Evolutionary conservation across 805 yeast species (phyloP).

Genomic region (Yarrowia deformans): DNA sequence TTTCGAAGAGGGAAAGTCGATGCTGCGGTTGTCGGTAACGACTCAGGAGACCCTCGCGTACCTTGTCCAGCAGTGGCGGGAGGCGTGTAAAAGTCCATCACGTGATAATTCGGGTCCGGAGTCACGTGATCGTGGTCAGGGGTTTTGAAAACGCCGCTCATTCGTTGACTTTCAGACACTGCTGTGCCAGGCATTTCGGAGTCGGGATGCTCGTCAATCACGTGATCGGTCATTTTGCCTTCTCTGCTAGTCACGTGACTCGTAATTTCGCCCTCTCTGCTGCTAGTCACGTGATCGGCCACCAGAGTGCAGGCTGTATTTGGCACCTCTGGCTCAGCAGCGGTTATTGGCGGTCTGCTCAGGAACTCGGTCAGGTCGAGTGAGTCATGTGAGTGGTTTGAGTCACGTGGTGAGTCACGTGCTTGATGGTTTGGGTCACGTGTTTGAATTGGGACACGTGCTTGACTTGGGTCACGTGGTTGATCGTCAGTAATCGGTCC

Average conservation of each 20-base stretch:
- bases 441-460: background rate
- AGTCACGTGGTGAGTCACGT: background rate
- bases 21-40: background rate
- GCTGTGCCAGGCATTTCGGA: no score
- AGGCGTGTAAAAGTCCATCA: background rate
- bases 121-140: background rate
- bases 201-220: no score
- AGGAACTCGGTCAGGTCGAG: slow-evolving; percentile 5
- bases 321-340: background rate
- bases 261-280: background rate
- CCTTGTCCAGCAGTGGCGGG: background rate
- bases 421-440: background rate
- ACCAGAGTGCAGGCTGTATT: background rate
- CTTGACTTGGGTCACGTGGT: background rate
- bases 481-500: no score
- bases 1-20: background rate
- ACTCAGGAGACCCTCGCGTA: background rate
- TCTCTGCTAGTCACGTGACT: background rate
- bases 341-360: background rate
- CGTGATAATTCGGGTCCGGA: no score
- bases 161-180: background rate
- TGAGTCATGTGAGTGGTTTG: slow-evolving; percentile 1
- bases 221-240: background rate
- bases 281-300: background rate
- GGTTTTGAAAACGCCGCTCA: slow-evolving; percentile 7